A percentile compares a stretch with the other conserved stretches of the same genome.
phyloP scores from a whole-genome alignment of 2,329 filamentous ascomycete species.

The Fusarium gaditjirri region DNA sequence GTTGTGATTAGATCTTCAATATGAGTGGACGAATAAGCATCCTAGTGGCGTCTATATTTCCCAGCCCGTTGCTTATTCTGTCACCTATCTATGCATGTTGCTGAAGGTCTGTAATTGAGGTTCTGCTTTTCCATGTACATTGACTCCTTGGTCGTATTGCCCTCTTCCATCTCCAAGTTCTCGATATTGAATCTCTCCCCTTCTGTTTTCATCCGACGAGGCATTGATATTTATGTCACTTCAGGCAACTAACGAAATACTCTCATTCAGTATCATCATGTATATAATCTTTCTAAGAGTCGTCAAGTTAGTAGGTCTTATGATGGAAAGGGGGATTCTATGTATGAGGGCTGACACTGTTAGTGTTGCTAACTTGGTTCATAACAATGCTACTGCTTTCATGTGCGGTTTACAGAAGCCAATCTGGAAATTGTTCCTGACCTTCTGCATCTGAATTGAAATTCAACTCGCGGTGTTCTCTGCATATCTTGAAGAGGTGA shows the following conservation, averaged over 20 bases:
- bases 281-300: rapidly evolving
- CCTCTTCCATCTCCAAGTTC: neutral
- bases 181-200: neutral
- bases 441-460: rapidly evolving
- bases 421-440: rapidly evolving
- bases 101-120: too few relatives aligned
- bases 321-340: neutral
- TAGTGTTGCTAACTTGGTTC: neutral
- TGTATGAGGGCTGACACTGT: neutral
- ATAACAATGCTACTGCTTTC: rapidly evolving
- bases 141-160: neutral
- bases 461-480: neutral
- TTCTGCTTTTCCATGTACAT: too few relatives aligned
- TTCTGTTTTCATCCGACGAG: neutral
- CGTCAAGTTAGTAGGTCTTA: too few relatives aligned
- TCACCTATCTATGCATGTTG: too few relatives aligned
- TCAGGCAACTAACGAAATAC: rapidly evolving
- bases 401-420: rapidly evolving
- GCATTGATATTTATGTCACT: neutral
- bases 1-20: too few relatives aligned
- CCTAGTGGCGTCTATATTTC: too few relatives aligned
- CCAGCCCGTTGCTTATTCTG: too few relatives aligned
- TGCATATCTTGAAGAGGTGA: rapidly evolving
- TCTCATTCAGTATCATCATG: rapidly evolving
- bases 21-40: too few relatives aligned